phyloP scores from a whole-genome alignment of 371 early-diverging fungal species.

The Basidiobolus meristosporus region DNA sequence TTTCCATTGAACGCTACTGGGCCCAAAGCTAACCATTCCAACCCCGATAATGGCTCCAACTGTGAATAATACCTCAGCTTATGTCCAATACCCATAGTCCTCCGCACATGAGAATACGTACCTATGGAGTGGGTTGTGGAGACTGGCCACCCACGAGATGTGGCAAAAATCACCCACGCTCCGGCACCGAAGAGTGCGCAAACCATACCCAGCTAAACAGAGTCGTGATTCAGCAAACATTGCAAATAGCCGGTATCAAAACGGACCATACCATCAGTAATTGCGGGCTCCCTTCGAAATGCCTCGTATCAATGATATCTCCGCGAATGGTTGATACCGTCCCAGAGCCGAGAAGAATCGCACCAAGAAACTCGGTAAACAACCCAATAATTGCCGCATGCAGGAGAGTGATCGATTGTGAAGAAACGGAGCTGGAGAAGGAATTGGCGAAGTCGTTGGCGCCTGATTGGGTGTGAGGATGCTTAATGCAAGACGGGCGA shows the following conservation, averaged over 20 bases:
- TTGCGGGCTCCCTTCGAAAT: constrained; percentile 37
- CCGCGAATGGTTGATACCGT: constrained; percentile 60
- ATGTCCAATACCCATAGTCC: no score
- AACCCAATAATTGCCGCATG: constrained; percentile 60
- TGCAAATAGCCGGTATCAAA: constrained; percentile 56
- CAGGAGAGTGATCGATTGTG: constrained; percentile 47
- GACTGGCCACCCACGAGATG: constrained; percentile 31
- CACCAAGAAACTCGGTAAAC: constrained; percentile 71
- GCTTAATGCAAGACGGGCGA: no score
- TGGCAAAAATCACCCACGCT: constrained; percentile 53
- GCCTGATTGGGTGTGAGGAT: no score
- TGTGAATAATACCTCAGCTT: no score
- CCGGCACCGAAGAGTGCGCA: constrained; percentile 57
- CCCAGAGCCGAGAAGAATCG: constrained; percentile 49
- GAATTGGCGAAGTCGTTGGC: constrained; percentile 85
- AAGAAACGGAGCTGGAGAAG: constrained; percentile 72
- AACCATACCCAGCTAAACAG: no score
- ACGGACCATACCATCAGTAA: constrained; percentile 62
- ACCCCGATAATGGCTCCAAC: constrained; percentile 66
- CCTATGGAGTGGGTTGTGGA: constrained; percentile 46
- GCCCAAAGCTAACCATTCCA: constrained; percentile 55
- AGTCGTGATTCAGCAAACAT: constrained; percentile 47
- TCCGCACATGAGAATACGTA: no score
- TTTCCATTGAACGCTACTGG: constrained; percentile 34
- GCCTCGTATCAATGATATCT: constrained; percentile 30